These are phyloP conservation scores for Pseudophaeomoniella oleicola DNA, from an alignment of 2,329 filamentous ascomycete genomes.

Conservation along the genomic window DNA sequence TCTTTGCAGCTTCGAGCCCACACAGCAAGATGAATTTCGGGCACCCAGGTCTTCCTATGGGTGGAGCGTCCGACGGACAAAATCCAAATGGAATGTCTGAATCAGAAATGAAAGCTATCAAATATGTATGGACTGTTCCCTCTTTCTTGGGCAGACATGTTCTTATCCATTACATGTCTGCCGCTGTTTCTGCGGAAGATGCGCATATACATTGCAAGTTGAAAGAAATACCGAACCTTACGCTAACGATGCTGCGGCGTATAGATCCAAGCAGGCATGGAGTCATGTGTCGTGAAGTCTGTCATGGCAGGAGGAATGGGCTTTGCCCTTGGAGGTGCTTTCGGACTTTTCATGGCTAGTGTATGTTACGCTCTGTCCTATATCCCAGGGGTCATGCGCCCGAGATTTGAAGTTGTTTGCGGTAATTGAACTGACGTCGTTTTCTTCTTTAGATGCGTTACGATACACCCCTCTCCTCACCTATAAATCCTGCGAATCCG, in stretches of 20 bases:
- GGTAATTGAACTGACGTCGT: background rate
- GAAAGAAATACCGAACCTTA: background rate
- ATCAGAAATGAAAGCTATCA: background rate
- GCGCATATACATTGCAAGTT: background rate
- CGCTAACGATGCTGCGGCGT: slow-evolving; percentile 1
- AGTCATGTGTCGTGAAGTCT: slow-evolving; percentile 81
- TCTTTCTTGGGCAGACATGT: too few relatives aligned
- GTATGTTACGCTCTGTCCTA: slow-evolving; percentile 38
- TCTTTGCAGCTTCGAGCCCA: too few relatives aligned
- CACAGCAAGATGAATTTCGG: slow-evolving; percentile 4
- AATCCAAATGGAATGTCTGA: background rate
- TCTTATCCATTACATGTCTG: background rate
- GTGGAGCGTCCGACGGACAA: background rate
- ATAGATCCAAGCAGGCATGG: slow-evolving; percentile 73
- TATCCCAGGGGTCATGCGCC: too few relatives aligned
- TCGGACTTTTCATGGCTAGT: slow-evolving; percentile 95
- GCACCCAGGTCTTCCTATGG: background rate
- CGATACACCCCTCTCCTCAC: slow-evolving; percentile 66
- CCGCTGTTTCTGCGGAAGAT: too few relatives aligned
- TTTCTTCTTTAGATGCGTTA: slow-evolving; percentile 73
- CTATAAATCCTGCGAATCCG: background rate
- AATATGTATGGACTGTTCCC: background rate
- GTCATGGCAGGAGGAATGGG: slow-evolving; percentile 85
- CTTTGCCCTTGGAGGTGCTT: slow-evolving; percentile 83
- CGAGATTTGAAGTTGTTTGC: background rate